phyloP scores from a whole-genome alignment of 1,139 yeast genomes.

The Geotrichum australiense region DNA sequence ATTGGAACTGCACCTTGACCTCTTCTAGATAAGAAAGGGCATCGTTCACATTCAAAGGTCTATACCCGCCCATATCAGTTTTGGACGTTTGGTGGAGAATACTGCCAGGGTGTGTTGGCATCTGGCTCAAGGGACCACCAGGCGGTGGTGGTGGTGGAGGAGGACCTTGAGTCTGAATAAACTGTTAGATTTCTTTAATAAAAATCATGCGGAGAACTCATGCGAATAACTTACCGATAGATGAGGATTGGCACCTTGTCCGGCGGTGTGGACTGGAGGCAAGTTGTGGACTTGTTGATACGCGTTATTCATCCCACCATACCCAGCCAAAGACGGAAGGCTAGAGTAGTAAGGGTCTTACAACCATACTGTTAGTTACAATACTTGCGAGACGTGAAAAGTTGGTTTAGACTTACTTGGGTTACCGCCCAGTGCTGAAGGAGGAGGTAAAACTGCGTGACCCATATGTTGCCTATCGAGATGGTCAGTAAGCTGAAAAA shows the following conservation, averaged over 20 bases:
- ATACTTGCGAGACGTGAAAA: not conserved
- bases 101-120: conserved; percentile 13
- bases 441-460: conserved; percentile 31
- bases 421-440: conserved; percentile 23
- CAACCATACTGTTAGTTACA: not conserved
- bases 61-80: conserved; percentile 39
- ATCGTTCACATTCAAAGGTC: conserved; percentile 92
- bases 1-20: conserved; percentile 85
- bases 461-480: conserved; percentile 24
- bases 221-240: conserved; percentile 5
- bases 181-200: not conserved
- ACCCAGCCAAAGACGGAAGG: conserved; percentile 47
- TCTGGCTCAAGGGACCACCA: conserved; percentile 14
- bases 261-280: conserved; percentile 21
- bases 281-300: conserved; percentile 18
- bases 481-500: not conserved
- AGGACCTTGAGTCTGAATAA: conserved; percentile 12
- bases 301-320: conserved; percentile 8
- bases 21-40: conserved; percentile 93
- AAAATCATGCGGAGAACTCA: no score
- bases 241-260: conserved; percentile 15
- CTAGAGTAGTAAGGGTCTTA: conserved; percentile 41
- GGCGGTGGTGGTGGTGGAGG: conserved; percentile 13
- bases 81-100: conserved; percentile 20
- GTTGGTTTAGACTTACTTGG: conserved; percentile 19